Evolutionary conservation across 306 rosid species (phyloP).

Genomic region (Cicer judaicum): DNA sequence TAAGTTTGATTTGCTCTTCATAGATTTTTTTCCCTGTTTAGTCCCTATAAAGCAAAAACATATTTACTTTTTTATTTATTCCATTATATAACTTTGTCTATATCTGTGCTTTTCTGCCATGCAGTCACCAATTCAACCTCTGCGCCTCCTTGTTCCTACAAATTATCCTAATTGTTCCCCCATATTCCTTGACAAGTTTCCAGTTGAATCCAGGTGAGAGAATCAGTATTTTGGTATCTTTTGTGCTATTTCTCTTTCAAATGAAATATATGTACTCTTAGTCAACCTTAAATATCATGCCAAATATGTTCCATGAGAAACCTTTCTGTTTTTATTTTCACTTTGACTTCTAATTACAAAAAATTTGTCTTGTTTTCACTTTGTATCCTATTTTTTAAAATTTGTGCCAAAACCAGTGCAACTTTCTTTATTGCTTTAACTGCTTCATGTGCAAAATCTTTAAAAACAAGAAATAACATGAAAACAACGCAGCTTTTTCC

Average conservation of each 20-base stretch:
- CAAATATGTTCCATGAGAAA: constrained; percentile 11
- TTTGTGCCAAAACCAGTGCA: not conserved
- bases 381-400: not conserved
- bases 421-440: not conserved
- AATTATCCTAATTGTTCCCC: constrained; percentile 97
- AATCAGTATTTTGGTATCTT: constrained; percentile 37
- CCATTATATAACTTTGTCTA: constrained; percentile 36
- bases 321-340: not conserved
- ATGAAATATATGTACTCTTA: constrained; percentile 3
- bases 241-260: constrained; percentile 32
- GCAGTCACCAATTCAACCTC: constrained; percentile 98
- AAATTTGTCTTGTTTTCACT: not conserved
- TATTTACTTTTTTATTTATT: not conserved
- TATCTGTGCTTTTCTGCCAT: constrained; percentile 45
- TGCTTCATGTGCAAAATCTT: constrained; percentile 8
- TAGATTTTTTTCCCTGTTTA: not conserved
- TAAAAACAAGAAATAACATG: not conserved
- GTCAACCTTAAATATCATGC: constrained; percentile 17
- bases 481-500: not conserved
- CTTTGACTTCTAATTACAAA: not conserved
- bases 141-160: constrained; percentile 92
- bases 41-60: not conserved
- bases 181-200: constrained; percentile 84
- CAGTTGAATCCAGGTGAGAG: constrained; percentile 86
- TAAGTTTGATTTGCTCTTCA: not conserved